These are phyloP conservation scores for Camelina sativa DNA, from an alignment of 345 rosid genomes.

Conservation along the genomic window DNA sequence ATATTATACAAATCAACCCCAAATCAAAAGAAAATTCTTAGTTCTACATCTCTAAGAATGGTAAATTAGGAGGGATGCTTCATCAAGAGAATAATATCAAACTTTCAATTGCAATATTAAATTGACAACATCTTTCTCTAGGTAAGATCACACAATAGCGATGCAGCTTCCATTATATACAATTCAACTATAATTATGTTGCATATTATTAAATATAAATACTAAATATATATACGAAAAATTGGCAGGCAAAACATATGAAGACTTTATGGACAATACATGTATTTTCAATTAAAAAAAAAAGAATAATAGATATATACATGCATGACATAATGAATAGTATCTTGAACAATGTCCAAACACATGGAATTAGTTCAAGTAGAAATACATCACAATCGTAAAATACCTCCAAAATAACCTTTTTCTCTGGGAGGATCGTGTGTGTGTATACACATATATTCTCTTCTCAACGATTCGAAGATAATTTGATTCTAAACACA, in stretches of 20 bases:
- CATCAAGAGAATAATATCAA: conserved; percentile 15
- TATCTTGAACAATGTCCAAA: conserved; percentile 36
- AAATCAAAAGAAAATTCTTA: conserved; percentile 7
- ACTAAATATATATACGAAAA: not conserved
- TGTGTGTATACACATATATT: conserved; percentile 29
- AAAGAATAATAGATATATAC: too few species aligned
- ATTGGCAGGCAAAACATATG: conserved; percentile 10
- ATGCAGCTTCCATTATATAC: conserved; percentile 9
- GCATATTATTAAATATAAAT: not conserved
- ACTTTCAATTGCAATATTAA: conserved; percentile 11
- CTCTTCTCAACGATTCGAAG: conserved; percentile 33
- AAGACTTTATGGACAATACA: conserved; percentile 2
- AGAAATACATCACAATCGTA: conserved; percentile 42
- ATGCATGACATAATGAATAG: conserved; percentile 25
- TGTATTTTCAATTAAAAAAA: not conserved
- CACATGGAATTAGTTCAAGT: conserved; percentile 44
- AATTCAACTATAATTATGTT: not conserved
- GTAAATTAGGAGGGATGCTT: conserved; percentile 22
- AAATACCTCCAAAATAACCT: conserved; percentile 36
- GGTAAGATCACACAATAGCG: conserved; percentile 12
- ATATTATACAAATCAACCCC: conserved; percentile 5
- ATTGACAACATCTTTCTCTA: conserved; percentile 8
- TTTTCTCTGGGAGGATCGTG: conserved; percentile 19
- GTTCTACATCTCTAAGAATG: conserved; percentile 13
- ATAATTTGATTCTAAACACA: conserved; percentile 35